Percentiles rank a stretch among this genome's conserved stretches.
Conservation (phyloP, 2,329 filamentous ascomycete genomes). For the Colletotrichum shisoi region DNA sequence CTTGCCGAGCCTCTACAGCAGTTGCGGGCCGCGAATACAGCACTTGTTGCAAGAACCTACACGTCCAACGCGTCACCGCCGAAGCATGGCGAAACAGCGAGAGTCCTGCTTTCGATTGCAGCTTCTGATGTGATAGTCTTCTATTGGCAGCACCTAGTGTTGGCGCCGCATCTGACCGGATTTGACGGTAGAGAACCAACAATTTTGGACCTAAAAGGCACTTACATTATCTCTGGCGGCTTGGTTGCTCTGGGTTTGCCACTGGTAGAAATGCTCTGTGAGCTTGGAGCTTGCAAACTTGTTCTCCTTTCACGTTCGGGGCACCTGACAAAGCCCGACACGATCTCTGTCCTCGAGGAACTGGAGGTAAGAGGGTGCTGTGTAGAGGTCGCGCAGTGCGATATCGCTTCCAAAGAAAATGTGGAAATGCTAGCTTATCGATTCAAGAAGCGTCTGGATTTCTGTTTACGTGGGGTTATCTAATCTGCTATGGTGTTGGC, state of each 20-base stretch:
- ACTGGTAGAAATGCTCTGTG: constrained; percentile 43
- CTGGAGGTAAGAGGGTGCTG: constrained; percentile 39
- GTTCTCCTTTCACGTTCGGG: constrained; percentile 46
- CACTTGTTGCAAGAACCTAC: too few relatives aligned
- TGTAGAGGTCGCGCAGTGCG: constrained; percentile 35
- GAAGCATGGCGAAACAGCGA: too few relatives aligned
- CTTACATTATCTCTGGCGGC: constrained; percentile 46
- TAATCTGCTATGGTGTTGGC: constrained; percentile 47
- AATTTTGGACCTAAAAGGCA: constrained; percentile 40
- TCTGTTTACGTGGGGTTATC: constrained; percentile 42
- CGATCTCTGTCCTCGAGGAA: constrained; percentile 38
- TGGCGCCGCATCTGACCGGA: too few relatives aligned
- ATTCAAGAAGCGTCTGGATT: constrained; percentile 41
- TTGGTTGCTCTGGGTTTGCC: constrained; percentile 44
- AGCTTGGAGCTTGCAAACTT: constrained; percentile 45
- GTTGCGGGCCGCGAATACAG: too few relatives aligned
- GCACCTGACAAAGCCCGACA: constrained; percentile 31
- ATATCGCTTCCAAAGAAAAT: constrained; percentile 38
- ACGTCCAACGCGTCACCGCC: too few relatives aligned
- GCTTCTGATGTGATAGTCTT: too few relatives aligned
- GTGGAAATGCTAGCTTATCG: constrained; percentile 25
- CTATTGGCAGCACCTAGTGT: too few relatives aligned
- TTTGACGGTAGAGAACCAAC: neutral
- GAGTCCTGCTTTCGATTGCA: too few relatives aligned
- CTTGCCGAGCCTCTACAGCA: too few relatives aligned